These are phyloP conservation scores for Calycina marina DNA, from an alignment of 2,329 filamentous ascomycete genomes.

Conservation along the genomic window DNA sequence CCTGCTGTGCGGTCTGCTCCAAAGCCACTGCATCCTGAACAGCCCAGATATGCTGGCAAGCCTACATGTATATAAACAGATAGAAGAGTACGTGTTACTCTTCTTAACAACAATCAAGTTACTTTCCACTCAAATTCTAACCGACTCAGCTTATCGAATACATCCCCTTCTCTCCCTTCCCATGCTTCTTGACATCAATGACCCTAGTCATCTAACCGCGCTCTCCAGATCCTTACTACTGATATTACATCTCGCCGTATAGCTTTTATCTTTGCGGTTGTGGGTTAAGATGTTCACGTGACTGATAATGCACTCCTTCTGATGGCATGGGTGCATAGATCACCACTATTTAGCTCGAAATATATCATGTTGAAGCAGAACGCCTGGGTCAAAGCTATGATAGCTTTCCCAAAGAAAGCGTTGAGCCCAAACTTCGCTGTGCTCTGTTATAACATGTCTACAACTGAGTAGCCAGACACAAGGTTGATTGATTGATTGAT, in stretches of 20 bases:
- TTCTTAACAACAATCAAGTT: too few species aligned
- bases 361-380: constrained; percentile 49
- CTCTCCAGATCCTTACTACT: constrained; percentile 23
- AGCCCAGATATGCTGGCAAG: too few species aligned
- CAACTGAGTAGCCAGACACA: constrained; percentile 50
- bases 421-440: constrained; percentile 35
- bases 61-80: too few species aligned
- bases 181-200: constrained; percentile 11
- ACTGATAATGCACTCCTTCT: constrained; percentile 32
- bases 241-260: constrained; percentile 28
- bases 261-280: too few species aligned
- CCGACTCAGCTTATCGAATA: constrained; percentile 8
- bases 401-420: constrained; percentile 46
- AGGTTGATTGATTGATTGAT: too few species aligned
- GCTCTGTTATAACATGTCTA: constrained; percentile 46
- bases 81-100: too few species aligned
- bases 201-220: constrained; percentile 10
- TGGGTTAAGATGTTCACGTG: constrained; percentile 35
- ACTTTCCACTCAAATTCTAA: too few species aligned
- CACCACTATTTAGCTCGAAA: constrained; percentile 44
- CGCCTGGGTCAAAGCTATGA: constrained; percentile 40
- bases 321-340: constrained; percentile 46
- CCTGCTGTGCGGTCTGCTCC: too few species aligned
- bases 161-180: constrained; percentile 10
- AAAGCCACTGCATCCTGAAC: too few species aligned